Evolutionary conservation across 176 grass and related monocot species (phyloP).

Genomic region (Zoysia pacifica): DNA sequence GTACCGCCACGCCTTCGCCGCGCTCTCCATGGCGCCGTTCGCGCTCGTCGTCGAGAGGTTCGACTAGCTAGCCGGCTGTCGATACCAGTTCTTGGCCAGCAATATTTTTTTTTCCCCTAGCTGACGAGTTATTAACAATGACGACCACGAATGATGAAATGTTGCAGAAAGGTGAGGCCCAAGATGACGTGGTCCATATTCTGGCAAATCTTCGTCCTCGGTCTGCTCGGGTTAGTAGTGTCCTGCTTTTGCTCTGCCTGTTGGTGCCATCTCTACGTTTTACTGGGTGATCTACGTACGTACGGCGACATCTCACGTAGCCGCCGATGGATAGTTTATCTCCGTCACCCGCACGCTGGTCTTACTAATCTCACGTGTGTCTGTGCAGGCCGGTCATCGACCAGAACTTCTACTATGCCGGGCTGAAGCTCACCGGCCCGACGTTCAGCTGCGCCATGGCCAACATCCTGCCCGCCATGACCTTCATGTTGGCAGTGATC

Average conservation of each 20-base stretch:
- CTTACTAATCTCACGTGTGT: no score
- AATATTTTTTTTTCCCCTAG: not conserved
- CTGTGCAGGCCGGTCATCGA: constrained; percentile 78
- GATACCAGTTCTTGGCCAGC: no score
- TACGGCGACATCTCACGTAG: no score
- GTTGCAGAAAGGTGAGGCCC: constrained; percentile 71
- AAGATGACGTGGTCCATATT: no score
- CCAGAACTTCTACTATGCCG: constrained; percentile 89
- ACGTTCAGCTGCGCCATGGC: constrained; percentile 92
- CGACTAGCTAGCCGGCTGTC: no score
- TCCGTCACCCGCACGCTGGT: not conserved
- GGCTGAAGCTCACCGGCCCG: constrained; percentile 74
- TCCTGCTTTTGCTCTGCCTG: not conserved
- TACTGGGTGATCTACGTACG: no score
- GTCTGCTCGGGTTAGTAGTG: no score
- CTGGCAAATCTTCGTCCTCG: no score
- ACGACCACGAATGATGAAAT: not conserved
- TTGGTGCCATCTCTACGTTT: not conserved
- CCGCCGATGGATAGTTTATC: no score
- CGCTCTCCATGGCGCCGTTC: constrained; percentile 78
- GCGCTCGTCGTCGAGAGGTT: constrained; percentile 78
- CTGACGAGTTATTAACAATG: not conserved
- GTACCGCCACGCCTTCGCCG: no score
- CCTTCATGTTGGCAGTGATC: constrained; percentile 81
- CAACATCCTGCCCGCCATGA: constrained; percentile 94